These are phyloP conservation scores for Grosmannia huntii DNA, from an alignment of 2,329 filamentous ascomycete genomes.

Conservation along the genomic window DNA sequence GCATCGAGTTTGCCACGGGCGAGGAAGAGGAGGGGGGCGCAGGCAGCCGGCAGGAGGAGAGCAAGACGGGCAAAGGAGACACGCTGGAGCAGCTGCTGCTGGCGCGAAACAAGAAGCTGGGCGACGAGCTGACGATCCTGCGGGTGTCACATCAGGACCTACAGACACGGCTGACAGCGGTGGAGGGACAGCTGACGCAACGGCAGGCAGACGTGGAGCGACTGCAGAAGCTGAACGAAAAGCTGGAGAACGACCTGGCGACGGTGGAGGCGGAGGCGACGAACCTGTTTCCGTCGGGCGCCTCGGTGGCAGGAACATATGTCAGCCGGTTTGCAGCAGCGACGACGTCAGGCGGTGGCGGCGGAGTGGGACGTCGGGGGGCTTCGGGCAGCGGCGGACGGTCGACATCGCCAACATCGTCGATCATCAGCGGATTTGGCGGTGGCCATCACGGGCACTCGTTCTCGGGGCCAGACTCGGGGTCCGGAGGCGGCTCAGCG, in stretches of 20 bases:
- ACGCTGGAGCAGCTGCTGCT: slow-evolving; percentile 83
- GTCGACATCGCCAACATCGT: slow-evolving; percentile 78
- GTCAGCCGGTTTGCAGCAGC: slow-evolving; percentile 54
- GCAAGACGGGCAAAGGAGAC: slow-evolving; percentile 41
- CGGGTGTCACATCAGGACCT: slow-evolving; percentile 90
- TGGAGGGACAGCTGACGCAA: slow-evolving; percentile 72
- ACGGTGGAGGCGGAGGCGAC: slow-evolving; percentile 75
- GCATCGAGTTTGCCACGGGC: slow-evolving; percentile 89
- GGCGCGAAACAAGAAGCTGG: slow-evolving; percentile 90
- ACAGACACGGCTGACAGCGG: slow-evolving; percentile 61
- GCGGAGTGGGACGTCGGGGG: slow-evolving; percentile 34
- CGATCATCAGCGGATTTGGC: slow-evolving; percentile 87
- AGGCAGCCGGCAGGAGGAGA: slow-evolving; percentile 22
- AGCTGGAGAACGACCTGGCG: slow-evolving; percentile 82
- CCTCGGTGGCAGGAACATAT: slow-evolving; percentile 88
- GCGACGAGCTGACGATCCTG: slow-evolving; percentile 83
- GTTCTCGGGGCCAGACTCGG: not conserved
- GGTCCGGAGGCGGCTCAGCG: slow-evolving; percentile 63
- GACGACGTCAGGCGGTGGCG: slow-evolving; percentile 39
- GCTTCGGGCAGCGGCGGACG: slow-evolving; percentile 28
- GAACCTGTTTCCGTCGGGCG: slow-evolving; percentile 75
- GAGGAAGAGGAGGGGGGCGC: slow-evolving; percentile 55
- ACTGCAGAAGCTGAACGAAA: slow-evolving; percentile 71
- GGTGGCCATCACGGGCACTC: not conserved
- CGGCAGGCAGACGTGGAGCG: slow-evolving; percentile 81